Evolutionary conservation across 2,329 filamentous ascomycete genomes (phyloP), one percentile per base, ranked within the genome.

Genomic region (Pseudogymnoascus pannorum): DNA sequence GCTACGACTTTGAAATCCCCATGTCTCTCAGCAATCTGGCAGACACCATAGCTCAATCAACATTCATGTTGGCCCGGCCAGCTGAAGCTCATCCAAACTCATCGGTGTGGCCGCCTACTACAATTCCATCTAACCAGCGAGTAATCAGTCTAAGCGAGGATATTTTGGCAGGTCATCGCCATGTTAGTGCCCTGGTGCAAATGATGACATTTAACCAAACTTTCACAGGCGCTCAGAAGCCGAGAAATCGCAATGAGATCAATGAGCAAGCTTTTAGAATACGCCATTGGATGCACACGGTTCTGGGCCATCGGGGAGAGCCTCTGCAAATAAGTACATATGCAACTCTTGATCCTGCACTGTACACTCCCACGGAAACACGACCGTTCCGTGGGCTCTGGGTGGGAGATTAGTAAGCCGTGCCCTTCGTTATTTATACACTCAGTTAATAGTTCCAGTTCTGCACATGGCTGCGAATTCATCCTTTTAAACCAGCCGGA

Each of bases 381-480:
- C 93, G 92, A 71, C 92, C 92, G 0, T 97, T 87, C 78, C 86
- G 91, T 65, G 93, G 93, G 0, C 91, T 99, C 29, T 97, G 91
- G 89, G 88, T 92, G 14, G 92, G 66, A 70, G 48, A 54, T 31
- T 54, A 54, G 48, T 54, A 33, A 54, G 48, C 9, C 11, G 18
- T 20, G 1, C 2, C 5, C 9, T 33, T 8, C 5, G 1, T 20
- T 5, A 4, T 54, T 20, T 31, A 54, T 54, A 7, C 16, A 20
- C 48, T 31, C 26, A 54, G 48, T 26, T 54, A 1, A 54, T 4
- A 68, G 92, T 0, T 92, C 97, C 72, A 97, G 96, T 69, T 88
- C 86, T 24, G 86, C 84, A 0, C 92, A 97, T 68, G 92, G 92
- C 0, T 92, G 88, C 72, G 93, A 97, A 73, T 96, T 97, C 61